Conservation (phyloP, 75 land plant species). For the Ceratopteris richardii region DNA sequence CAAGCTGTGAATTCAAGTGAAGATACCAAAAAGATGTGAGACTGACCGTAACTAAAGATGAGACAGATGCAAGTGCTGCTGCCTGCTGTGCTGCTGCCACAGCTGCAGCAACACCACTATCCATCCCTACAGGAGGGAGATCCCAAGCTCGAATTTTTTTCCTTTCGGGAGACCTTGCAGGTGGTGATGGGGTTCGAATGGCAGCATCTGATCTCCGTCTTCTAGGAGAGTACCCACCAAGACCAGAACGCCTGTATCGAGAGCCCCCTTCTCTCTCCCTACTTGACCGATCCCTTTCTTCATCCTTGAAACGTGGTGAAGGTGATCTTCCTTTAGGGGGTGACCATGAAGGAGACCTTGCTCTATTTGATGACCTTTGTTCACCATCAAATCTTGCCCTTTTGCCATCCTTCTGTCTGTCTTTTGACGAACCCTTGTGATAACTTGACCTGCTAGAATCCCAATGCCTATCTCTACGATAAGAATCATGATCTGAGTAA, state of each 20-base stretch:
- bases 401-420: neutral
- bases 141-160: slow-evolving; percentile 68
- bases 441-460: neutral
- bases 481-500: neutral
- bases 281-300: neutral
- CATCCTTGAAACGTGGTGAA: slow-evolving; percentile 2
- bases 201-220: slow-evolving; percentile 71
- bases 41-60: slow-evolving; percentile 8
- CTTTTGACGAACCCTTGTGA: slow-evolving; percentile 6
- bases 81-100: slow-evolving; percentile 23
- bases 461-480: slow-evolving; percentile 3
- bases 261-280: slow-evolving; percentile 11
- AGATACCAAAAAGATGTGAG: no score
- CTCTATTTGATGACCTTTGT: neutral
- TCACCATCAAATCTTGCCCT: slow-evolving; percentile 2
- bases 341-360: neutral
- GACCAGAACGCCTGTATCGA: slow-evolving; percentile 36
- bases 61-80: slow-evolving; percentile 22
- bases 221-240: slow-evolving; percentile 96
- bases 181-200: slow-evolving; percentile 68
- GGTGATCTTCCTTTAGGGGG: slow-evolving; percentile 1
- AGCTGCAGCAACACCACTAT: slow-evolving; percentile 25
- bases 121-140: slow-evolving; percentile 39
- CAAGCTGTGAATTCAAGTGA: no score
- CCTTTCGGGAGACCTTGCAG: slow-evolving; percentile 59